Base-by-base conservation (phyloP, 768 basidiomycete genomes). In the Lentinula lateritia region DNA sequence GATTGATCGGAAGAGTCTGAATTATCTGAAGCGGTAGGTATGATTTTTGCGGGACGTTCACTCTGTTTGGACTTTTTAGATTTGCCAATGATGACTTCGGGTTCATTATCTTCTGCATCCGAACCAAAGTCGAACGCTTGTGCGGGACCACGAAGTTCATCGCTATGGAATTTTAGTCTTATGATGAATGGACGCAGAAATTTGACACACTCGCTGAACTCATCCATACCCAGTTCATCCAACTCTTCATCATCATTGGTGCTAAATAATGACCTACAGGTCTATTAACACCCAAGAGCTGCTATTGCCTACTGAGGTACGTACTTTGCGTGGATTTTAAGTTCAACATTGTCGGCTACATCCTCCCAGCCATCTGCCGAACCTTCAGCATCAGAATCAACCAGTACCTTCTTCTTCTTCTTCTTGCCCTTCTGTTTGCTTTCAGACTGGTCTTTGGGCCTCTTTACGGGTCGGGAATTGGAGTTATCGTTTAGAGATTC, bases 91-190 rank as follows among this genome's bases (percentile, higher is more conserved):
- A 68, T 65, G 20, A 71, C 64, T n/a, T 69, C 65, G 3, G 74
- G 71, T 36, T 74, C 73, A 18, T 80, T 80, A 13, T 79, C 78
- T 20, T 87, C 86, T 15, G 83, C 81, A 60, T 84, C 86, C 2
- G 85, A 86, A 50, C 79, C 83, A 62, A 88, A 81, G 65, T 87
- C 86, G 63, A 88, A 81, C 64, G 87, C 86, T 71, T 85, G 80
- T 4, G 77, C 75, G 43, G 78, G 75, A 5, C 80, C 83, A 61
- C 73, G 73, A 18, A 86, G 71, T 61, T 85, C 81, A 67, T 83
- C 80, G 60, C 84, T 86, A 61, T 23, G 62, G 36, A 61, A n/a
- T 20, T 45, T 50, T 71, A 42, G n/a, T 46, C 16, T 23, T 16
- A 3, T 12, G 38, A 20, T 42, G 28, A 9, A 18, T 18, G 13